Evolutionary conservation across 352 stramenopile species (phyloP).

Genomic region (Phytophthora sojae): DNA sequence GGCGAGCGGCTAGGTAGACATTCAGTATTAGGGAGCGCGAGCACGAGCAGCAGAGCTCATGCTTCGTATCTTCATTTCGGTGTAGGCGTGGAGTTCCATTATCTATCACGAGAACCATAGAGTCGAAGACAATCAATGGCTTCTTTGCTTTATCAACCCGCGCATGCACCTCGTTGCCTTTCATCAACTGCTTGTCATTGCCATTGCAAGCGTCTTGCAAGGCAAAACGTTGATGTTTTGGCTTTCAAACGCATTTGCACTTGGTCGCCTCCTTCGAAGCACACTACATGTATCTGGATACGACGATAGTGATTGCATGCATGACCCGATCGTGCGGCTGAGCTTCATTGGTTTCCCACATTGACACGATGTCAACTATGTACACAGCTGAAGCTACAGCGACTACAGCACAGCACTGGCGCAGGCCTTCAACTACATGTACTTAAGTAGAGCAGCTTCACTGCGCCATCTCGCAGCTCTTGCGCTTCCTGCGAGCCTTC

Average conservation of each 20-base stretch:
- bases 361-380: conserved; percentile 17
- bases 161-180: not conserved
- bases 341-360: conserved; percentile 17
- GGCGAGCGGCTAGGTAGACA: conserved; percentile 35
- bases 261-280: no score
- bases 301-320: not conserved
- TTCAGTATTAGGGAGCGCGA: conserved; percentile 47
- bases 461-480: conserved; percentile 44
- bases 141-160: conserved; percentile 22
- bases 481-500: conserved; percentile 44
- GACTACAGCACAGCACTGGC: not conserved
- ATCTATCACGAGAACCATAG: conserved; percentile 43
- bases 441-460: conserved; percentile 8
- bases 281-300: no score
- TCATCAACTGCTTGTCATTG: no score
- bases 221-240: not conserved
- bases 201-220: not conserved
- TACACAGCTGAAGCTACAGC: conserved; percentile 17
- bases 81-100: conserved; percentile 38
- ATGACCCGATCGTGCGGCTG: not conserved
- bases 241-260: no score
- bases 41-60: conserved; percentile 43
- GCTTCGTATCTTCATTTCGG: conserved; percentile 40
- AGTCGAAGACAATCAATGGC: conserved; percentile 35
- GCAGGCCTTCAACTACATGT: conserved; percentile 5